Conservation (phyloP, 139 green algal genomes). For the Chlamydomonas sp. region DNA sequence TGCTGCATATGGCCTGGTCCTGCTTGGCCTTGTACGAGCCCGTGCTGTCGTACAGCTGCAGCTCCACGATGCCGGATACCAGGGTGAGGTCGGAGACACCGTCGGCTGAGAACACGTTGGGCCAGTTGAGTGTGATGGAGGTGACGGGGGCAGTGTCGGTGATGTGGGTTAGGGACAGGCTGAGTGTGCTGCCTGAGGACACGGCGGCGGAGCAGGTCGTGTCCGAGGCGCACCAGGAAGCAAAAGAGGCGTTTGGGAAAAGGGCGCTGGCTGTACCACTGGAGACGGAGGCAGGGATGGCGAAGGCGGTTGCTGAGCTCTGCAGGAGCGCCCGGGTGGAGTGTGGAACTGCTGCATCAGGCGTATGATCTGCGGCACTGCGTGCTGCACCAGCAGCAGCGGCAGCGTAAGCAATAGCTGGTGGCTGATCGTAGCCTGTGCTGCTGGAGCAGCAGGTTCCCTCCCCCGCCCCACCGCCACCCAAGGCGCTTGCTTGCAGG, state of each 20-base stretch:
- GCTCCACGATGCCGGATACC: slow-evolving; percentile 25
- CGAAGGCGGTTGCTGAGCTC: too few relatives aligned
- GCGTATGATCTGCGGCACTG: too few relatives aligned
- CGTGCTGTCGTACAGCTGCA: not conserved
- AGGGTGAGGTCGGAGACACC: slow-evolving; percentile 3
- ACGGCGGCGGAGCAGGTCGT: slow-evolving; percentile 6
- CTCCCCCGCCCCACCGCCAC: too few relatives aligned
- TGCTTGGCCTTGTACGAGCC: not conserved
- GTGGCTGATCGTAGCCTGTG: too few relatives aligned
- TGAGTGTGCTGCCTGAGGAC: not conserved
- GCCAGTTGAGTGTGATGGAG: slow-evolving; percentile 26
- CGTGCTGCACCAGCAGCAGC: too few relatives aligned
- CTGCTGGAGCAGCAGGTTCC: too few relatives aligned
- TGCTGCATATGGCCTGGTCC: slow-evolving; percentile 5
- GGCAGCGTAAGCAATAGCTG: too few relatives aligned
- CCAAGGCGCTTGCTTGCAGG: too few relatives aligned
- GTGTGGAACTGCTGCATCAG: too few relatives aligned
- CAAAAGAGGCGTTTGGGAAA: slow-evolving; percentile 19
- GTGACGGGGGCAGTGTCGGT: not conserved
- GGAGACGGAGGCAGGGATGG: not conserved
- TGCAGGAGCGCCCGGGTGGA: too few relatives aligned
- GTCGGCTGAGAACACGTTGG: not conserved
- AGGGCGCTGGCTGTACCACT: slow-evolving; percentile 24
- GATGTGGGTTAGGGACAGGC: slow-evolving; percentile 1
- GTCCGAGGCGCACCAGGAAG: slow-evolving; percentile 19